Evolutionary conservation across 371 early-diverging fungal species (phyloP).

Genomic region (Apophysomyces variabilis): DNA sequence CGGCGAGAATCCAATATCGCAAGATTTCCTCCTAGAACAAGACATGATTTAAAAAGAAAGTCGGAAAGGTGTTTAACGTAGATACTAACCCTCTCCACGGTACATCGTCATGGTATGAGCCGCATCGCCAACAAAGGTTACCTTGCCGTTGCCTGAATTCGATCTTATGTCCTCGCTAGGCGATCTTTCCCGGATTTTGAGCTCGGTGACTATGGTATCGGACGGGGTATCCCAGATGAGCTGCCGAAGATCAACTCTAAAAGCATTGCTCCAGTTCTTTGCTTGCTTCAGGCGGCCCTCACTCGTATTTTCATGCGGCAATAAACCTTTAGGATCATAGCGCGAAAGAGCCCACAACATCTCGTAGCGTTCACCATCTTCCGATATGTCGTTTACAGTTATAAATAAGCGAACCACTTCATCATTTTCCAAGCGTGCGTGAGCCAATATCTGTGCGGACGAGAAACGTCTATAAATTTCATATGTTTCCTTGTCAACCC

Average conservation of each 20-base stretch:
- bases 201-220: not conserved
- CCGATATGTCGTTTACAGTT: conserved; percentile 12
- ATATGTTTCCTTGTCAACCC: conserved; percentile 13
- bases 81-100: conserved; percentile 26
- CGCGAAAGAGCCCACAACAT: conserved; percentile 9
- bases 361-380: not conserved
- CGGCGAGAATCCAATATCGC: conserved; percentile 20
- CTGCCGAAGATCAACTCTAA: not conserved
- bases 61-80: not conserved
- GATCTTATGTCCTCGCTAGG: not conserved
- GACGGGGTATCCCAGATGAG: conserved; percentile 10
- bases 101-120: conserved; percentile 27
- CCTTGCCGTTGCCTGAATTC: not conserved
- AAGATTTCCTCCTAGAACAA: conserved; percentile 18
- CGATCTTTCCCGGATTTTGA: conserved; percentile 23
- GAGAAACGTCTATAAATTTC: not conserved
- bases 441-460: not conserved
- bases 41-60: not conserved
- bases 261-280: conserved; percentile 11
- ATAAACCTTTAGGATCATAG: not conserved
- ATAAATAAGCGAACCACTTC: not conserved
- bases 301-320: not conserved
- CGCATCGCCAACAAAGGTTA: conserved; percentile 30
- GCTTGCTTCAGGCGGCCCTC: conserved; percentile 2
- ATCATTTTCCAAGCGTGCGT: not conserved